A percentile compares a stretch with the other conserved stretches of the same genome.
Conservation (phyloP, 2,329 filamentous ascomycete genomes). For the Plectosphaerella cucumerina region DNA sequence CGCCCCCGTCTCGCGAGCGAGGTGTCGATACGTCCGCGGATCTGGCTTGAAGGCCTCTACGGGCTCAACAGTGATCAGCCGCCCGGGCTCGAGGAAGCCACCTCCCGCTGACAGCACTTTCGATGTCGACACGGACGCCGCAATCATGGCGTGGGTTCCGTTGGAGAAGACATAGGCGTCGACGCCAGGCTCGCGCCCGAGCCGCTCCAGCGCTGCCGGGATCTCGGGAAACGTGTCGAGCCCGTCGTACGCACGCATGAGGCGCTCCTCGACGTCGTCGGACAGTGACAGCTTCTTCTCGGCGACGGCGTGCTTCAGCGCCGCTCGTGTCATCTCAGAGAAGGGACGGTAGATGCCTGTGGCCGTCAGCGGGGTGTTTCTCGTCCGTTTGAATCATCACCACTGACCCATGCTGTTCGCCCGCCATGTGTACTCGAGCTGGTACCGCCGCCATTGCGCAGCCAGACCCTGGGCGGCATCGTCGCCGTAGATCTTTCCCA, state of each 20-base stretch:
- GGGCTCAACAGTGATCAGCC: constrained; percentile 58
- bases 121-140: constrained; percentile 53
- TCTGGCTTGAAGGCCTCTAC: constrained; percentile 62
- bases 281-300: constrained; percentile 47
- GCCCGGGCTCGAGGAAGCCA: constrained; percentile 33
- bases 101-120: constrained; percentile 46
- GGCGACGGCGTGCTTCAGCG: constrained; percentile 60
- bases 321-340: constrained; percentile 55
- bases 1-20: constrained; percentile 47
- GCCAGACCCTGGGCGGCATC: constrained; percentile 55
- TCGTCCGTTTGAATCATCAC: constrained; percentile 1
- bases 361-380: neutral
- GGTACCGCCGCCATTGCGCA: constrained; percentile 61
- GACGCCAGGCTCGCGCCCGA: constrained; percentile 36
- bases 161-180: constrained; percentile 66
- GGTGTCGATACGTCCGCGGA: constrained; percentile 55
- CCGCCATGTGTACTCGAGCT: constrained; percentile 75
- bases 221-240: constrained; percentile 65
- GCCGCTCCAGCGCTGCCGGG: constrained; percentile 40
- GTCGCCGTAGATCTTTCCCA: constrained; percentile 53
- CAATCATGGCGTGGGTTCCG: constrained; percentile 60
- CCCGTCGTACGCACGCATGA: constrained; percentile 63
- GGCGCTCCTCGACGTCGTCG: constrained; percentile 33
- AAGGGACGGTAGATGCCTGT: constrained; percentile 60
- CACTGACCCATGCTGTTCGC: constrained; percentile 68